These are phyloP conservation scores for Lotmaria passim DNA, from an alignment of 208 protist species.

Conservation along the genomic window DNA sequence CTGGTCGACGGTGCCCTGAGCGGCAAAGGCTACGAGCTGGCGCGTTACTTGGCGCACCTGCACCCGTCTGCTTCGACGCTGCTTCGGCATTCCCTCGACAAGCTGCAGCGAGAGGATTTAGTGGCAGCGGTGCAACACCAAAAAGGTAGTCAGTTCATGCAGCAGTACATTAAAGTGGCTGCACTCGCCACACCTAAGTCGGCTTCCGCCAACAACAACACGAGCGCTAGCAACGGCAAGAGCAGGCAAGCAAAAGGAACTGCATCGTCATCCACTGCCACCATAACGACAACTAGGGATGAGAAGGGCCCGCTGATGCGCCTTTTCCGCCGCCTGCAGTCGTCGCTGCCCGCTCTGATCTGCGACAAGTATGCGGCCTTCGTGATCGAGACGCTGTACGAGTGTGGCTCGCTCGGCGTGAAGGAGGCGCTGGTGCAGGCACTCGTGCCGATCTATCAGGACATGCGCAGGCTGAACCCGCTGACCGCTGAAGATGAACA, in stretches of 20 bases:
- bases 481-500: neutral
- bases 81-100: constrained; percentile 75
- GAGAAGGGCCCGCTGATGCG: constrained; percentile 40
- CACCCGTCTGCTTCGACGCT: constrained; percentile 54
- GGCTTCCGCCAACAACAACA: neutral
- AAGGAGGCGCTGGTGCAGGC: constrained; percentile 83
- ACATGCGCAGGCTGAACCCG: constrained; percentile 20
- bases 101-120: constrained; percentile 68
- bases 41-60: constrained; percentile 77
- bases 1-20: constrained; percentile 61
- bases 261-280: neutral
- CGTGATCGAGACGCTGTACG: constrained; percentile 82
- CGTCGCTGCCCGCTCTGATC: constrained; percentile 47
- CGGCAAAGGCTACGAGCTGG: constrained; percentile 68
- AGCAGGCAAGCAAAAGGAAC: neutral
- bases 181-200: constrained; percentile 19
- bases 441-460: constrained; percentile 72
- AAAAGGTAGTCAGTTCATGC: constrained; percentile 77
- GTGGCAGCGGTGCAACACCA: constrained; percentile 41
- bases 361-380: constrained; percentile 73
- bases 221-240: neutral
- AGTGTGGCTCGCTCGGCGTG: constrained; percentile 55
- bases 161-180: constrained; percentile 75
- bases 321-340: constrained; percentile 63
- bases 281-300: neutral